phyloP scores from a whole-genome alignment of 176 grass and related monocot species.

The Avena atlantica region DNA sequence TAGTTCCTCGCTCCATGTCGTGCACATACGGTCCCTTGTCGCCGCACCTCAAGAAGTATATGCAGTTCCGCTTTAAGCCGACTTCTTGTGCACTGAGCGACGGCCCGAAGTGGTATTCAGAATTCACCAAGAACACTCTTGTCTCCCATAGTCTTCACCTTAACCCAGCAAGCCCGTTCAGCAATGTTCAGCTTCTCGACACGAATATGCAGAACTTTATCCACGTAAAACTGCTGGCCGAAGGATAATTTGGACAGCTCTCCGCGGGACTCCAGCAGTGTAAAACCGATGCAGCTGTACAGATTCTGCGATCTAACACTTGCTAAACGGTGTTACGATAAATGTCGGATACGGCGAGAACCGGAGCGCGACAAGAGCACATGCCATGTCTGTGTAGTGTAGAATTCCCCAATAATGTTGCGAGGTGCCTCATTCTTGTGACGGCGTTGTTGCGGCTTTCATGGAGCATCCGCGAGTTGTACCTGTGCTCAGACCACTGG shows the following conservation, averaged over 20 bases:
- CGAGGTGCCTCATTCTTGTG: background rate
- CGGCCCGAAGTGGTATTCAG: background rate
- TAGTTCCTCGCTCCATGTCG: background rate
- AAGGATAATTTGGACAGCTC: background rate
- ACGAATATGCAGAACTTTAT: background rate
- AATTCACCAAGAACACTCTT: background rate
- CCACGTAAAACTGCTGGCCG: background rate
- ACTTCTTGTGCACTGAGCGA: background rate
- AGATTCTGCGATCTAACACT: background rate
- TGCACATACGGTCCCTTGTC: constrained; percentile 18
- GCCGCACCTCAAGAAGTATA: background rate
- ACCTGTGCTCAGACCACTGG: background rate
- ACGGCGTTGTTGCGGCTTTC: background rate
- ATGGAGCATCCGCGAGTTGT: background rate
- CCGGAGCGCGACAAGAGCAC: background rate
- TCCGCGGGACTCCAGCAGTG: background rate
- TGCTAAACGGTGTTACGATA: background rate
- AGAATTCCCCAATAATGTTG: background rate
- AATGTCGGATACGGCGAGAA: background rate
- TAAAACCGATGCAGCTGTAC: background rate
- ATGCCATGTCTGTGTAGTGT: background rate
- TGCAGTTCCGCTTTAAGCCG: background rate
- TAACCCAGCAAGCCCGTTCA: background rate
- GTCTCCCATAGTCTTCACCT: background rate
- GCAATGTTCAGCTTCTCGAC: background rate